Percentiles rank a stretch among this genome's conserved stretches.
Evolutionary conservation across 2,329 filamentous ascomycete species (phyloP).

Genomic region (Aspergillus sp.): DNA sequence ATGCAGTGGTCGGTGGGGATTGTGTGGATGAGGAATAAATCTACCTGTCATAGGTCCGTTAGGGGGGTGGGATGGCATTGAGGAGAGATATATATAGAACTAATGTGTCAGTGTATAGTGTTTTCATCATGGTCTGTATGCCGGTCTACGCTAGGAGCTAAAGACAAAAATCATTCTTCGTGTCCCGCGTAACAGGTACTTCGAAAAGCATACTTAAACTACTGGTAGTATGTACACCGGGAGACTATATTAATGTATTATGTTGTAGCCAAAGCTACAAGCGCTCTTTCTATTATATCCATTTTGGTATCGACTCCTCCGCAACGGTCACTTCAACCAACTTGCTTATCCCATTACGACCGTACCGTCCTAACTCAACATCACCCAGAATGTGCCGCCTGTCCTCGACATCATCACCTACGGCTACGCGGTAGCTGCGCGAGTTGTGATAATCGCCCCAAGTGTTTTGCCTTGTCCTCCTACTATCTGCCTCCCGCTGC

Average conservation of each 20-base stretch:
- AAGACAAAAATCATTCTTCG: too few species aligned
- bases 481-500: background rate
- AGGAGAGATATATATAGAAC: background rate
- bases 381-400: background rate
- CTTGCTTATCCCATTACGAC: background rate
- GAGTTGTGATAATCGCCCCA: background rate
- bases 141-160: too few species aligned
- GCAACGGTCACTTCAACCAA: background rate
- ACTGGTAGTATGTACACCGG: too few species aligned
- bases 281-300: background rate
- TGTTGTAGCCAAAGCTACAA: background rate
- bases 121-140: background rate
- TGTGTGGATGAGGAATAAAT: background rate
- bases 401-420: background rate
- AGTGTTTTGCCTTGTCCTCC: background rate
- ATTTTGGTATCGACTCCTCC: background rate
- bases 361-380: background rate
- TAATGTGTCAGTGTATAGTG: background rate
- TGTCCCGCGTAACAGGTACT: too few species aligned
- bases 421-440: background rate
- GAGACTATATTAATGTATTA: too few species aligned
- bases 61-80: accelerated
- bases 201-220: too few species aligned
- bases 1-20: background rate
- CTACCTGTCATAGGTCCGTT: too few species aligned